Evolutionary conservation across 257 asterid species (phyloP).

Genomic region (Coffea canephora): DNA sequence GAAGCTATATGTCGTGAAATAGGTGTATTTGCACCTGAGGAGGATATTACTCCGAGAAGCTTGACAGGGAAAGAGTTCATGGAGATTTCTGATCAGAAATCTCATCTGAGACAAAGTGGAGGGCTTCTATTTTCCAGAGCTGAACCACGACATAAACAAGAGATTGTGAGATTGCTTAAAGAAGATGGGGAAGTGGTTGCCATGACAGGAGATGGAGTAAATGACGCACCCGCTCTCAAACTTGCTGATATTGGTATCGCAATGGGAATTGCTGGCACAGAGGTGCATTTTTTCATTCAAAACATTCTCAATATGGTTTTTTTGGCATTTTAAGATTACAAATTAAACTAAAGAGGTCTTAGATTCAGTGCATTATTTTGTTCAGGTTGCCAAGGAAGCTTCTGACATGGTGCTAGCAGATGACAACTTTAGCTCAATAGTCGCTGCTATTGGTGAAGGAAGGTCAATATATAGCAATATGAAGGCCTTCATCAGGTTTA

Average conservation of each 20-base stretch:
- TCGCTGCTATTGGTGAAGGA: conserved; percentile 99
- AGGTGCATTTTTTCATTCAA: conserved; percentile 38
- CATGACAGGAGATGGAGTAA: conserved; percentile 99
- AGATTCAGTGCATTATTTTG: too few relatives aligned
- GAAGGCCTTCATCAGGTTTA: conserved; percentile 98
- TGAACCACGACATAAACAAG: conserved; percentile 98
- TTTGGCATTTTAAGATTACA: too few relatives aligned
- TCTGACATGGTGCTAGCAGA: conserved; percentile 99
- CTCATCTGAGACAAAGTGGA: conserved; percentile 64
- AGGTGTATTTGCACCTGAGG: conserved; percentile 82
- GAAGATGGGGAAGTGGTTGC: conserved; percentile 97
- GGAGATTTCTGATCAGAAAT: conserved; percentile 58
- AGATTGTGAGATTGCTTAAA: conserved; percentile 95
- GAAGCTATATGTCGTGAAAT: conserved; percentile 97
- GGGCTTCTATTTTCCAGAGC: conserved; percentile 98
- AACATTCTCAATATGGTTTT: too few relatives aligned
- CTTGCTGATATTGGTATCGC: conserved; percentile 98
- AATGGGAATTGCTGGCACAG: conserved; percentile 99
- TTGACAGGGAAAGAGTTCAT: conserved; percentile 89
- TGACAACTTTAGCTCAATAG: conserved; percentile 94
- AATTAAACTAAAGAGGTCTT: too few relatives aligned
- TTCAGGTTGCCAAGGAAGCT: conserved; percentile 97
- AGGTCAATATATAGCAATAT: conserved; percentile 75
- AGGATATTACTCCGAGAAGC: conserved; percentile 67
- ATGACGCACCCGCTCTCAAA: conserved; percentile 93